Evolutionary conservation across 192 early-diverging fungal genomes (phyloP), one percentile per base, ranked within the genome.

Genomic region (Allomyces macrogynus): DNA sequence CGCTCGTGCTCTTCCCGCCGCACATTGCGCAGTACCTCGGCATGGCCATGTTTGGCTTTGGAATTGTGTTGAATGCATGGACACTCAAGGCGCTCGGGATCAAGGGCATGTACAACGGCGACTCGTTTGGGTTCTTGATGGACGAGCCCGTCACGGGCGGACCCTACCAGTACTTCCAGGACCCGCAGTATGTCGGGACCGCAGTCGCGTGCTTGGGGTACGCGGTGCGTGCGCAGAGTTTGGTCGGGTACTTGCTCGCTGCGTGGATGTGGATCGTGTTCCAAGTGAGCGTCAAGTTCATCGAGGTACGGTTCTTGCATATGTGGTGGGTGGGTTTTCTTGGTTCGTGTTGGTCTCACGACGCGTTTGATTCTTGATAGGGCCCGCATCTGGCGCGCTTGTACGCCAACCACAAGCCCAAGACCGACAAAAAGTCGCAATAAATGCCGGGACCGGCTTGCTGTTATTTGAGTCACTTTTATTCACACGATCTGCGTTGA

Each of bases 31-130:
- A 67, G 10, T 61, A 67, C 18, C 32, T 78, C 22, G 78, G 79
- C 43, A 64, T 68, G 18, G n/a, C 63, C 23, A 63, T 75, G 49
- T 74, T 77, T 43, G 72, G 68, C 8, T 64, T 71, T 27, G 80
- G 80, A 0, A 64, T 73, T 40, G 26, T 71, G 18, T 61, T 82
- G 66, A 82, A 82, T 67, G 65, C 81, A 43, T 82, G 80, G 80
- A 81, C 79, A 5, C 62, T 82, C 62, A 78, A 78, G 49, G 80
- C 80, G 10, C 72, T 81, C 23, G 80, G 80, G 60, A 73, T 82
- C 66, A 82, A 80, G 66, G 77, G 77, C 60, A 82, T 81, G 79
- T 82, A 82, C 69, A 82, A 82, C 54, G 80, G 80, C 60, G 79
- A 81, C 71, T 73, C 72, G 65, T 82, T 82, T 69, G 80, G 80